Base-by-base conservation (phyloP, 163 green algal genomes). In the Volvox carteri region DNA sequence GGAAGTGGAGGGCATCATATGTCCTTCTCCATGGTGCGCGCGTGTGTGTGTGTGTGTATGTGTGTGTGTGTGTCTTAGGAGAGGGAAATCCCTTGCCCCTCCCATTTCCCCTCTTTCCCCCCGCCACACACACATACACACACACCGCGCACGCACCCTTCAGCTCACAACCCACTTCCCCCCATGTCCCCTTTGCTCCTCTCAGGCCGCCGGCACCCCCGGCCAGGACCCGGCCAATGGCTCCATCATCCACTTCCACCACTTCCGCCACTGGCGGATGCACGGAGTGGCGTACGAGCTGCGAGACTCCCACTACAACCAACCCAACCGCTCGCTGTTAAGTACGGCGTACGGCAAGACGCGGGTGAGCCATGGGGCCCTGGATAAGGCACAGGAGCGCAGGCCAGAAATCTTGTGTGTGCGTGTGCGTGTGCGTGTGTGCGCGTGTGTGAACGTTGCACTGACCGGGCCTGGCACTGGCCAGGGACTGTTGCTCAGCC, bases 211-310 rank as follows among this genome's bases (percentile, higher is more conserved):
- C 18, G 93, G 92, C 78, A 93, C 92, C 0, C 92, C 90, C 7
- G 92, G 92, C 28, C 39, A 87, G 41, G 89, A 94, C 74, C 58
- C 91, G n/a, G 75, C 81, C 7, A 11, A 65, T 21, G 93, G 92
- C 85, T 93, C 85, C 89, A 95, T 97, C 79, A 92, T 97, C n/a
- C 93, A 96, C 79, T 95, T 94, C 87, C 84, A 93, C 56, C 95
- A 97, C 78, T 97, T 97, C 92, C 93, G 91, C 52, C 88, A 94
- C 83, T 96, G 94, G 94, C 91, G 94, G 16, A 56, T 95, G 88
- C 88, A 88, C 62, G 95, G 95, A 6, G 78, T 96, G n/a, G 94
- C 95, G 18, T 93, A 95, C 86, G 94, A 97, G 92, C 89, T 96
- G 87, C 84, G 95, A 0, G 94, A 93, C 77, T 88, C 85, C 42